Conservation (phyloP, 2,329 filamentous ascomycete genomes). For the Chrysosporium queenslandicum region DNA sequence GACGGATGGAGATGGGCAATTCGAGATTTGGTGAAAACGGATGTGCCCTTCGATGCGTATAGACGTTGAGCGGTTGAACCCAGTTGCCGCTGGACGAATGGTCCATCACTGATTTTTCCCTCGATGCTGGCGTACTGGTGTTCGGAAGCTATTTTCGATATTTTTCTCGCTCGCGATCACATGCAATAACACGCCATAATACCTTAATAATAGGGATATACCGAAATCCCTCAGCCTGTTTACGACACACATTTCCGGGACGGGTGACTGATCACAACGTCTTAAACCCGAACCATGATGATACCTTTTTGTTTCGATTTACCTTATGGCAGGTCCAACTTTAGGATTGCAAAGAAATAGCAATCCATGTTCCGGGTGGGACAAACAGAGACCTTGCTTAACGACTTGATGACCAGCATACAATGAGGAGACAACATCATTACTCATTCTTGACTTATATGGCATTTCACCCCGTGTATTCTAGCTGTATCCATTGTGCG, state of each 20-base stretch:
- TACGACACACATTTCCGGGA: not conserved
- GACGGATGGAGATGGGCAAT: conserved; percentile 69
- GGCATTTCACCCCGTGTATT: conserved; percentile 10
- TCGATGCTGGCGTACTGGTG: not conserved
- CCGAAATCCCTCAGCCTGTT: not conserved
- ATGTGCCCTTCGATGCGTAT: not conserved
- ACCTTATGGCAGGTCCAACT: not conserved
- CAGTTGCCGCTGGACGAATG: too few species aligned
- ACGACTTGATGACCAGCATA: conserved; percentile 12
- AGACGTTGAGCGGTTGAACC: conserved; percentile 4
- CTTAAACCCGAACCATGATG: conserved; percentile 8
- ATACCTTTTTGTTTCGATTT: conserved; percentile 6
- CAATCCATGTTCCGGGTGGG: not conserved
- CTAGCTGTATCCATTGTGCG: conserved; percentile 8
- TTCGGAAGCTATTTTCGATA: conserved; percentile 6
- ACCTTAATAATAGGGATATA: conserved; percentile 9
- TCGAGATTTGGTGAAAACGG: conserved; percentile 35
- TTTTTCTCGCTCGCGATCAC: conserved; percentile 13
- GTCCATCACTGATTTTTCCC: not conserved
- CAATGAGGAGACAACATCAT: not conserved
- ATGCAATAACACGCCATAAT: not conserved
- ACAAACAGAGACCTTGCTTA: not conserved
- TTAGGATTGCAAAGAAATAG: not conserved
- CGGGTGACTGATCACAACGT: not conserved
- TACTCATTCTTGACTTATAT: conserved; percentile 5